A percentile compares a stretch with the other conserved stretches of the same genome.
Conservation (phyloP, 805 yeast genomes). For the Metschnikowia gelsemii region DNA sequence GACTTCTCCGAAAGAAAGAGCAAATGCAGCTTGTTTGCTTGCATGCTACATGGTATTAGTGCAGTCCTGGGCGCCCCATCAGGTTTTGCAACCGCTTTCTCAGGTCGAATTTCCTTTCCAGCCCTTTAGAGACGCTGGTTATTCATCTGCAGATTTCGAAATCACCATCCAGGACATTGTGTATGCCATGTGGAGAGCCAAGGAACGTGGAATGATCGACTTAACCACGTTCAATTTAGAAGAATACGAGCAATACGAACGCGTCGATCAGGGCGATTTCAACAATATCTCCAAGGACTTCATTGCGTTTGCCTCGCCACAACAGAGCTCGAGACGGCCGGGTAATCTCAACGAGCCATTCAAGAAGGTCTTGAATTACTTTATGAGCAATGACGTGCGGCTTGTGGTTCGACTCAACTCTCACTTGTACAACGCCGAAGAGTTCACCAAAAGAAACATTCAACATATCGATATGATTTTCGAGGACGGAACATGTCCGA, state of each 20-base stretch:
- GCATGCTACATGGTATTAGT: constrained; percentile 94
- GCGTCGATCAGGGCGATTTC: constrained; percentile 97
- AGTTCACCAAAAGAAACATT: constrained; percentile 79
- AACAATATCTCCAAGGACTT: constrained; percentile 90
- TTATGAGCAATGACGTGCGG: constrained; percentile 70
- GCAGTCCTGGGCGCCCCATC: constrained; percentile 98
- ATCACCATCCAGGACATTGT: constrained; percentile 92
- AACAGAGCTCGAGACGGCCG: constrained; percentile 50
- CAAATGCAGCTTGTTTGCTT: constrained; percentile 91
- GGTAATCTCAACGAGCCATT: constrained; percentile 71
- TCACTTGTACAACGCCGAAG: constrained; percentile 80
- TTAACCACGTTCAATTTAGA: constrained; percentile 84
- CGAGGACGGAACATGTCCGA: constrained; percentile 98
- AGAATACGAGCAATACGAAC: constrained; percentile 89
- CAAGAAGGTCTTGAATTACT: constrained; percentile 75
- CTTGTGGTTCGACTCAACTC: constrained; percentile 91
- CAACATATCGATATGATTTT: constrained; percentile 94
- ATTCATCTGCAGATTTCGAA: constrained; percentile 91
- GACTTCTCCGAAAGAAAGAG: constrained; percentile 74
- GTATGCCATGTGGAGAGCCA: constrained; percentile 97
- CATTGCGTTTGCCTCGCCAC: constrained; percentile 97
- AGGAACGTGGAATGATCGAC: constrained; percentile 86
- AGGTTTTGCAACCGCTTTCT: constrained; percentile 89
- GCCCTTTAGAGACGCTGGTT: constrained; percentile 97
- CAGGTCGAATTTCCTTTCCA: constrained; percentile 92